These are phyloP conservation scores for Boletus speciosus DNA, from an alignment of 768 basidiomycete species.

Conservation along the genomic window DNA sequence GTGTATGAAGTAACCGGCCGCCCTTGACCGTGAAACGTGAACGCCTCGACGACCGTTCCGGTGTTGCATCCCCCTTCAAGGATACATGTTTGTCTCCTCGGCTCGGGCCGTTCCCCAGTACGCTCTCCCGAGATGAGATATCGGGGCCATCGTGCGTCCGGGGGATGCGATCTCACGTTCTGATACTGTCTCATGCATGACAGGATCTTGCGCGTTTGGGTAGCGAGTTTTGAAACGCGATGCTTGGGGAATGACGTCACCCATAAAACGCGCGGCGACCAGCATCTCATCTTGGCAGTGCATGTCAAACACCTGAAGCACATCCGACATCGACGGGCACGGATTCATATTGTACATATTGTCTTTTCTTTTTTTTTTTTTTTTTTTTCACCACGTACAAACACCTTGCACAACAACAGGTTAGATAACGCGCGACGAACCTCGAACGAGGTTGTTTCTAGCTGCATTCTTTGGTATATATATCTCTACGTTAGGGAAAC, in stretches of 20 bases:
- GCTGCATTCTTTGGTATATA: constrained; percentile 23
- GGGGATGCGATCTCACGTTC: too few relatives aligned
- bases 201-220: too few relatives aligned
- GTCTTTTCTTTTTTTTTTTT: background rate
- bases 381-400: background rate
- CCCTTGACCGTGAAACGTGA: too few relatives aligned
- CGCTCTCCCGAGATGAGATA: too few relatives aligned
- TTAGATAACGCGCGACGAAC: background rate
- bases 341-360: background rate
- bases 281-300: background rate
- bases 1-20: too few relatives aligned
- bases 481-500: constrained; percentile 18
- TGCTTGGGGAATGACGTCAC: background rate
- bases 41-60: too few relatives aligned
- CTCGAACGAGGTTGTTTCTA: constrained; percentile 11
- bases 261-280: background rate
- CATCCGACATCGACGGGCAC: background rate
- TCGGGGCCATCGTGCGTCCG: too few relatives aligned
- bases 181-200: too few relatives aligned
- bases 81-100: too few relatives aligned
- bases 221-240: too few relatives aligned
- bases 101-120: too few relatives aligned
- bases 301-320: background rate
- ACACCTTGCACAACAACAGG: background rate
- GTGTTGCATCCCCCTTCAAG: too few relatives aligned